Evolutionary conservation across 2,329 filamentous ascomycete species (phyloP).

Genomic region (Penicillium italicum): DNA sequence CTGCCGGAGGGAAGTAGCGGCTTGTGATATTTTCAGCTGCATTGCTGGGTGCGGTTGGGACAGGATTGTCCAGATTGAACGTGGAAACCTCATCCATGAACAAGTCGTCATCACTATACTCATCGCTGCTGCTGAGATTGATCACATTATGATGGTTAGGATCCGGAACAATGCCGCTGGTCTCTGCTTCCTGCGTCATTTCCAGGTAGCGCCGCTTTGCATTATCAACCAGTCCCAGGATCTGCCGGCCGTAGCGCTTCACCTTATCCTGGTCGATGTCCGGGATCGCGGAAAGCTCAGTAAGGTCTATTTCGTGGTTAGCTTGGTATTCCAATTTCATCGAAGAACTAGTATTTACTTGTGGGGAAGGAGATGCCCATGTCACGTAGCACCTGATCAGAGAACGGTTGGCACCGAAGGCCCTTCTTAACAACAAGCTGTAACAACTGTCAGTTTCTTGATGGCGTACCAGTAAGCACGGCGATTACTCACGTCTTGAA

Average conservation of each 20-base stretch:
- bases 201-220: slow-evolving; percentile 43
- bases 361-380: slow-evolving; percentile 49
- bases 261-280: slow-evolving; percentile 47
- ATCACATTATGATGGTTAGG: slow-evolving; percentile 47
- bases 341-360: slow-evolving; percentile 26
- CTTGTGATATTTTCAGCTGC: slow-evolving; percentile 28
- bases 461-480: background rate
- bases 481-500: slow-evolving; percentile 38
- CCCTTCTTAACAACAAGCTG: slow-evolving; percentile 44
- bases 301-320: slow-evolving; percentile 31
- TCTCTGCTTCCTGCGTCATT: slow-evolving; percentile 44
- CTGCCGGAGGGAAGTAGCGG: slow-evolving; percentile 32
- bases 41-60: slow-evolving; percentile 15
- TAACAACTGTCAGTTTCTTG: slow-evolving; percentile 2
- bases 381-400: slow-evolving; percentile 46
- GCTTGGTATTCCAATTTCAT: background rate
- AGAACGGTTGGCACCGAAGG: slow-evolving; percentile 47
- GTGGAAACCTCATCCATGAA: slow-evolving; percentile 27
- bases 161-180: slow-evolving; percentile 48
- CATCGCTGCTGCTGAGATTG: slow-evolving; percentile 43
- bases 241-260: slow-evolving; percentile 41
- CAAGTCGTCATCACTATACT: slow-evolving; percentile 36
- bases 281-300: slow-evolving; percentile 39
- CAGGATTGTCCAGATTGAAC: slow-evolving; percentile 23
- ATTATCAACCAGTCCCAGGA: slow-evolving; percentile 42